Evolutionary conservation across 768 basidiomycete genomes (phyloP).

Genomic region (Amyloporia xantha): DNA sequence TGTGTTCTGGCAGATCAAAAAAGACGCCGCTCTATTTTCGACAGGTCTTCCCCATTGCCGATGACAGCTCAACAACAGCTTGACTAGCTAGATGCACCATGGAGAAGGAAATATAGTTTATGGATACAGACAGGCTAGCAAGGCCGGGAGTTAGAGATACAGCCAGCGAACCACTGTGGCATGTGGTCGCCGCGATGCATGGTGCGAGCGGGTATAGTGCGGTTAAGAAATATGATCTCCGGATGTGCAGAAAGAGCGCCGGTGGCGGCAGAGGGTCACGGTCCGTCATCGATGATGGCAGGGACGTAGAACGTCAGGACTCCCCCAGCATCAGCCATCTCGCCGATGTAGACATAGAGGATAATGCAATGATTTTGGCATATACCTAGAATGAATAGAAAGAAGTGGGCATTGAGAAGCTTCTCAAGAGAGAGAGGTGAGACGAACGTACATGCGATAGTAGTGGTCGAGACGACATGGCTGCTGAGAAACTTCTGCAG

Average conservation of each 20-base stretch:
- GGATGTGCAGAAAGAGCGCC: not conserved
- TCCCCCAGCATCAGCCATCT: conserved; percentile 70
- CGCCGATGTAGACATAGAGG: conserved; percentile 84
- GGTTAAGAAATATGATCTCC: too few relatives aligned
- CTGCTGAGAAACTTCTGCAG: conserved; percentile 78
- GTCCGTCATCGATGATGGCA: conserved; percentile 56
- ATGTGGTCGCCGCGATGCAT: too few relatives aligned
- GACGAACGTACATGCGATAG: conserved; percentile 69
- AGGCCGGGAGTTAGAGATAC: not conserved
- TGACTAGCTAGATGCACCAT: too few relatives aligned
- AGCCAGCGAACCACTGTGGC: not conserved
- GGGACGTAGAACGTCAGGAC: conserved; percentile 88
- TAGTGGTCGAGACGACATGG: conserved; percentile 75
- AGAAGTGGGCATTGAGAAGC: not conserved
- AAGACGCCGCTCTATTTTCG: too few relatives aligned
- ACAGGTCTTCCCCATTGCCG: too few relatives aligned
- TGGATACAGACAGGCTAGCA: too few relatives aligned
- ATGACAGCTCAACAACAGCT: too few relatives aligned
- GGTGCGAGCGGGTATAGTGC: not conserved
- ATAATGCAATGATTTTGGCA: conserved; percentile 82
- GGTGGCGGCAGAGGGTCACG: not conserved
- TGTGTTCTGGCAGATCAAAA: too few relatives aligned
- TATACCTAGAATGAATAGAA: conserved; percentile 42
- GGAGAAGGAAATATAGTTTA: too few relatives aligned
- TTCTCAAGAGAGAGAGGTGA: not conserved